Evolutionary conservation across 2,329 filamentous ascomycete species (phyloP).

Genomic region (Colletotrichum lentis): DNA sequence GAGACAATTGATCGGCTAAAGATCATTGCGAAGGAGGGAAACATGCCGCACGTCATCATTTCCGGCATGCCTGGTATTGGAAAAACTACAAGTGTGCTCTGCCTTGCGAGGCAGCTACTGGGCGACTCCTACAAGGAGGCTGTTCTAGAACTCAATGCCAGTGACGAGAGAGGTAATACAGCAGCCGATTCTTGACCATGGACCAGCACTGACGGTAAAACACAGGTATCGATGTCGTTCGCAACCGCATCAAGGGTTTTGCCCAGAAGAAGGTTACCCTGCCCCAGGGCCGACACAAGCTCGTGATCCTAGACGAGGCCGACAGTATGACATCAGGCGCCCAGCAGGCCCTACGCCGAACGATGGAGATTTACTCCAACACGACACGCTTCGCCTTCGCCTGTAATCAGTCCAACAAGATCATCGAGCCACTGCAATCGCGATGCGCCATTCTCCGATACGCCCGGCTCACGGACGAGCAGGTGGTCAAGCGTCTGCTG

Average conservation of each 20-base stretch:
- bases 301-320: conserved; percentile 97
- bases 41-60: conserved; percentile 99
- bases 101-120: conserved; percentile 88
- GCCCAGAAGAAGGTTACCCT: conserved; percentile 99
- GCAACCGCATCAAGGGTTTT: conserved; percentile 97
- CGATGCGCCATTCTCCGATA: conserved; percentile 96
- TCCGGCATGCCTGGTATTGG: conserved; percentile 99
- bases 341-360: conserved; percentile 91
- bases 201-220: neutral
- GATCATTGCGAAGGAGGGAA: conserved; percentile 97
- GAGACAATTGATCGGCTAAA: conserved; percentile 97
- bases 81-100: conserved; percentile 95
- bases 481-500: conserved; percentile 88
- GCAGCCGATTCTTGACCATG: conserved; percentile 61
- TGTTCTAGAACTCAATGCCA: conserved; percentile 94
- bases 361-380: conserved; percentile 98
- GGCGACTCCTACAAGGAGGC: conserved; percentile 97
- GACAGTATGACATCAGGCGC: conserved; percentile 98
- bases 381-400: conserved; percentile 98
- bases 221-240: conserved; percentile 90
- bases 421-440: conserved; percentile 98
- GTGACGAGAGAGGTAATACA: conserved; percentile 81
- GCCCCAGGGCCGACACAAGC: conserved; percentile 87
- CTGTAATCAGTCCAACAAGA: conserved; percentile 99
- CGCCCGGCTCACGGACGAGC: conserved; percentile 87